A percentile compares a stretch with the other conserved stretches of the same genome.
Conservation (phyloP, 257 asterid genomes). For the Eustoma russellianum region DNA sequence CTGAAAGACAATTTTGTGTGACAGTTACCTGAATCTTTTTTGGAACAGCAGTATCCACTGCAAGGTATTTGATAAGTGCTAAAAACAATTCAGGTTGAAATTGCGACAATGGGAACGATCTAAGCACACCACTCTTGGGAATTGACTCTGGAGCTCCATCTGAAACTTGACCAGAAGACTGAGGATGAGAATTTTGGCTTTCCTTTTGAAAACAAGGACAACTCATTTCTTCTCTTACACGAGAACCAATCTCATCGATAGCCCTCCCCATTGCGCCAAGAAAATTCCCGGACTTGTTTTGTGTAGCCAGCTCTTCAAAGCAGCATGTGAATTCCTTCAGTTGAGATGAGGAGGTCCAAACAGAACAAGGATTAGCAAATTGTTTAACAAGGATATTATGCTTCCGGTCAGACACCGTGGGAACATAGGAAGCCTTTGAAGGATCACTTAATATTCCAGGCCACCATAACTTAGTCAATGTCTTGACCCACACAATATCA, state of each 20-base stretch:
- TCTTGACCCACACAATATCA: slow-evolving; percentile 70
- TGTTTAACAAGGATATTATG: slow-evolving; percentile 38
- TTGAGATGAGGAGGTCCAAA: slow-evolving; percentile 38
- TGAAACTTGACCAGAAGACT: slow-evolving; percentile 1
- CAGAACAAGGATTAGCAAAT: slow-evolving; percentile 35
- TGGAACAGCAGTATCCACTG: slow-evolving; percentile 23
- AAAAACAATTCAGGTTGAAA: slow-evolving; percentile 44
- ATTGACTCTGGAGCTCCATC: slow-evolving; percentile 4
- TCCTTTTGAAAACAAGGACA: slow-evolving; percentile 54
- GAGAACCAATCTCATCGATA: slow-evolving; percentile 42
- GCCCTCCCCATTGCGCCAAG: slow-evolving; percentile 57
- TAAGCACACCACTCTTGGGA: slow-evolving; percentile 11
- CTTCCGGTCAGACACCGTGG: slow-evolving; percentile 13
- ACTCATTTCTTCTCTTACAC: slow-evolving; percentile 50
- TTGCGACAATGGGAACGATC: slow-evolving; percentile 26
- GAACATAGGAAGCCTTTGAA: slow-evolving; percentile 15
- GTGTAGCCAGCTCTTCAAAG: slow-evolving; percentile 41
- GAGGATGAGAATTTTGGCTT: slow-evolving; percentile 7
- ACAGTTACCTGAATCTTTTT: slow-evolving; percentile 35
- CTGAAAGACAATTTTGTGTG: slow-evolving; percentile 40
- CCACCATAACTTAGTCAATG: slow-evolving; percentile 67
- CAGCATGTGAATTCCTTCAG: slow-evolving; percentile 57
- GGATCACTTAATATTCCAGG: slow-evolving; percentile 65
- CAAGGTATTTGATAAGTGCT: slow-evolving; percentile 32
- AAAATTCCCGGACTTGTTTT: slow-evolving; percentile 38